Conservation (phyloP, 345 rosid species). For the Eucalyptus camaldulensis region DNA sequence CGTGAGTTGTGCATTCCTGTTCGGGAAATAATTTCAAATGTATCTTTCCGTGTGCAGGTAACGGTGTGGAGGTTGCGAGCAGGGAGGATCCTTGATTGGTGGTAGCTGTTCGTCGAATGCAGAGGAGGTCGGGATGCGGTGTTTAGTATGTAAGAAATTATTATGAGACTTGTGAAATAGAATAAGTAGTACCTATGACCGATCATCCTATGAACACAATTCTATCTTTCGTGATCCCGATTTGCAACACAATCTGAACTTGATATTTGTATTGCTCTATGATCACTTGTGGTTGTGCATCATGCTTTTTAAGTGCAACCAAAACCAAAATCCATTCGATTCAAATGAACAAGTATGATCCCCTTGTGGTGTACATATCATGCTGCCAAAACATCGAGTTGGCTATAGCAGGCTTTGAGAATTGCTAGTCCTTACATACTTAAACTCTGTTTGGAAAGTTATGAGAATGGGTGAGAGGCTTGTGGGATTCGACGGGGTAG, state of each 20-base stretch:
- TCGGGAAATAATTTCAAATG: neutral
- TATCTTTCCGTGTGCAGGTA: slow-evolving; percentile 33
- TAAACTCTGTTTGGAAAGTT: neutral
- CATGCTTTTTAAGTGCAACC: neutral
- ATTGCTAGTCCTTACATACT: neutral
- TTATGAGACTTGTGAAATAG: neutral
- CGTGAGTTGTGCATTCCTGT: neutral
- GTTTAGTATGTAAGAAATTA: neutral
- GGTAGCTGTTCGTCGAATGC: neutral
- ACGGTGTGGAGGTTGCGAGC: slow-evolving; percentile 86
- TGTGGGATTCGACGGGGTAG: neutral
- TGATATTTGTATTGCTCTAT: neutral
- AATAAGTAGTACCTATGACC: neutral
- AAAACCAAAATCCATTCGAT: neutral
- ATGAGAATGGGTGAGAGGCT: neutral
- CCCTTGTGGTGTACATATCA: neutral
- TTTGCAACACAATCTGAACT: neutral
- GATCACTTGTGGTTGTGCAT: neutral
- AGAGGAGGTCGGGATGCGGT: neutral
- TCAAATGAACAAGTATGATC: neutral
- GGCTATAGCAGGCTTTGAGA: neutral
- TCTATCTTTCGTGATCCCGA: neutral
- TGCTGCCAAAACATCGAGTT: neutral
- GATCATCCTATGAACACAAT: neutral
- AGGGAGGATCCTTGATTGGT: slow-evolving; percentile 6